phyloP scores from a whole-genome alignment of 768 basidiomycete species.

The Amyloporia xantha region DNA sequence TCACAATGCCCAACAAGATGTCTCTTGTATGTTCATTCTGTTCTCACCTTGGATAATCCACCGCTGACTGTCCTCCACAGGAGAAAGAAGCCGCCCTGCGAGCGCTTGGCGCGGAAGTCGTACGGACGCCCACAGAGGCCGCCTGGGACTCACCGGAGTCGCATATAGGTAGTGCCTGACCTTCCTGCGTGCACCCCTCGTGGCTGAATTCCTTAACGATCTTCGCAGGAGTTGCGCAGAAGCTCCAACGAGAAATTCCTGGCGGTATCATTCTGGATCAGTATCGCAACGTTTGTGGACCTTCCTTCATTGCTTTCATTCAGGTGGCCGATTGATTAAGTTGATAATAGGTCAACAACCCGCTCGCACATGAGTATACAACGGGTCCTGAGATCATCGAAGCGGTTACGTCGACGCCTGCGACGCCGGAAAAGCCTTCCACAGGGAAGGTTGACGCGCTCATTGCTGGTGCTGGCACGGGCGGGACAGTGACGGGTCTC shows the following conservation, averaged over 20 bases:
- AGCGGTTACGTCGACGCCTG: conserved; percentile 61
- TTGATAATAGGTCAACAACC: conserved; percentile 72
- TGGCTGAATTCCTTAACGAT: conserved; percentile 86
- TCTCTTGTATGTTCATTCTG: conserved; percentile 63
- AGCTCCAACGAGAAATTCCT: conserved; percentile 71
- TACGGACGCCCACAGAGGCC: conserved; percentile 88
- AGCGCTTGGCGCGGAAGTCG: conserved; percentile 88
- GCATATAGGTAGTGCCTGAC: conserved; percentile 74
- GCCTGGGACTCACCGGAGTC: conserved; percentile 86
- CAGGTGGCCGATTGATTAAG: too few relatives aligned
- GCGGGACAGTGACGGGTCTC: conserved; percentile 89
- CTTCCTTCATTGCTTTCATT: too few relatives aligned
- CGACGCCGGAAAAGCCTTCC: conserved; percentile 49
- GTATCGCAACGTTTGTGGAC: conserved; percentile 71
- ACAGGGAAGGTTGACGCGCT: conserved; percentile 76
- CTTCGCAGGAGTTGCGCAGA: conserved; percentile 71
- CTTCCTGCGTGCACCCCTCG: conserved; percentile 38
- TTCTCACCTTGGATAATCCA: too few relatives aligned
- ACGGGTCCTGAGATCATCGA: conserved; percentile 92
- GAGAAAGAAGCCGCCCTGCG: conserved; percentile 93
- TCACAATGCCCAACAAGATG: conserved; percentile 94
- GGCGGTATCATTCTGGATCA: conserved; percentile 90
- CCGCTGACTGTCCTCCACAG: too few relatives aligned
- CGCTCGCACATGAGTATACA: conserved; percentile 81
- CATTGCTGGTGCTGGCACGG: conserved; percentile 87